Evolutionary conservation across 768 basidiomycete species (phyloP), one percentile per base, ranked within the genome.

Genomic region (Mycena floridula): DNA sequence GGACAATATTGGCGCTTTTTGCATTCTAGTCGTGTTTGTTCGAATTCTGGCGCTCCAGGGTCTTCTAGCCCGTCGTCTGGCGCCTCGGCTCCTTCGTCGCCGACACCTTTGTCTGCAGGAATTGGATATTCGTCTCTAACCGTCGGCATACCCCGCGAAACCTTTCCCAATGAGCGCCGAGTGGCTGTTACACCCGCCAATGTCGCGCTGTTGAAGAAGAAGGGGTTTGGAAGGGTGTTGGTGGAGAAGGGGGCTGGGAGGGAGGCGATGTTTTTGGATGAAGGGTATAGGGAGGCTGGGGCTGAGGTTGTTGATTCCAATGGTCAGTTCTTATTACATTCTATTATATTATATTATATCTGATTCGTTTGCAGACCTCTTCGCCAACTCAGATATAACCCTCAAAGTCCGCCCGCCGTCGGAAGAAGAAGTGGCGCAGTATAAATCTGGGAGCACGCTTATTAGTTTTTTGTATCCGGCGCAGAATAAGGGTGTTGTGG

Each of bases 381-480:
- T 79, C 59, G 66, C 64, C 39, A 66, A 67, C 36, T 69, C 85
- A 2, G 89, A 93, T 58, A 87, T 93, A 56, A 68, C 91, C 58
- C 69, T 93, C 50, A 93, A 93, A 76, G 89, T 93, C 48, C 76
- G 88, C 50, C 81, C 89, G 32, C 90, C 90, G 28, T 61, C 79
- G 21, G 76, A 74, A 21, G 68, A 79, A 54, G 90, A 92, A 60
- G 68, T 73, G 21, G 69, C 74, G 21, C 57, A 60, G 42, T 57
- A 91, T 54, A 89, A 81, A 59, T 71, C 81, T 55, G 86, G 85
- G 30, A 83, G 82, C 60, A 90, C 89, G 13, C 57, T 89, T 44
- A 82, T 93, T 47, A 89, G 88, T 6, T 87, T 93, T 62, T 61
- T 93, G 54, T 87, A 90, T 64, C 88, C 90, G 21, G 70, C 77